Evolutionary conservation across 2,329 filamentous ascomycete species (phyloP), one percentile per base, ranked within the genome.

Genomic region (Aureobasidium sp.): DNA sequence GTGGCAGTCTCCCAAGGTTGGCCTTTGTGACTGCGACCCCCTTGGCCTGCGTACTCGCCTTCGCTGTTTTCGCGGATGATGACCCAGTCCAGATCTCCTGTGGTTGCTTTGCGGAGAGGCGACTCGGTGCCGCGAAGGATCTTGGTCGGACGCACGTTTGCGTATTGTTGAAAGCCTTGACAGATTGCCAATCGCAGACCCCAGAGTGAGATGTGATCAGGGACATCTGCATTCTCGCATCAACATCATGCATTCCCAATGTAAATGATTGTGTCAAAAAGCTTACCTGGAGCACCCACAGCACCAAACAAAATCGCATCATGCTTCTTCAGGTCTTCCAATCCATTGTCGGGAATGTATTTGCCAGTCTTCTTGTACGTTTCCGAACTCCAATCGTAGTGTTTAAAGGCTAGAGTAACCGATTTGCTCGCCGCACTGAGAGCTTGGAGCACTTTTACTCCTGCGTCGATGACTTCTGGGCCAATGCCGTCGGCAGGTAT

Each of bases 401-500:
- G 75, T 45, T 78, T 79, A 68, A 88, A 89, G 12, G 82, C 73
- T 0, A 90, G 75, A 15, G 75, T 68, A 71, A 90, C 89, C 0
- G 80, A 79, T 42, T 81, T 77, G 1, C 79, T 75, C 3, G 66
- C 66, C 37, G 76, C 69, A 5, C 78, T 75, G 0, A 87, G 71
- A 15, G 79, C 78, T 64, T 84, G 78, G 56, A 90, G 73, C 0
- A 86, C 87, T 45, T 80, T 76, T 9, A 88, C 82, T 2, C 84
- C 85, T 1, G 84, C 84, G 35, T 79, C 76, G 71, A 87, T 82
- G 12, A 89, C 86, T 71, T 89, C 87, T 1, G 81, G 81, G 1
- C 87, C 86, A 64, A 89, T 89, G 60, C 86, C 86, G 68, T 89
- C 86, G 8, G 84, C 87, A 0, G 85, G 85, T 60, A 89, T 86